Percentiles rank a stretch among this genome's conserved stretches.
These are phyloP conservation scores for Pseudogymnoascus verrucosus DNA, from an alignment of 2,329 filamentous ascomycete species.

Conservation along the genomic window DNA sequence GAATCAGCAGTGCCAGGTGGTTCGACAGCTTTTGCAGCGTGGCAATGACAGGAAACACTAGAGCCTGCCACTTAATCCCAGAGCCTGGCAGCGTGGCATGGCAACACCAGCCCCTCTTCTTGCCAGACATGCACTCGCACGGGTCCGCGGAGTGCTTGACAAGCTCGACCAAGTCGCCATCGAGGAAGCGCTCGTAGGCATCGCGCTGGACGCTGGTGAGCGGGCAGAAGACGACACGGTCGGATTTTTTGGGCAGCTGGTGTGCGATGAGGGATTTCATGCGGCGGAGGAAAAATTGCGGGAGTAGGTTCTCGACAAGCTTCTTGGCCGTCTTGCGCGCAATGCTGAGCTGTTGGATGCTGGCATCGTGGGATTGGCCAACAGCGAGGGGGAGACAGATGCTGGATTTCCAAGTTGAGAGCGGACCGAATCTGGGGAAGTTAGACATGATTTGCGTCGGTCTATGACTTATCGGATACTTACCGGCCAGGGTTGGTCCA, in stretches of 20 bases:
- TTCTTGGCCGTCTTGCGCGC: conserved; percentile 76
- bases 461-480: conserved; percentile 32
- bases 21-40: conserved; percentile 84
- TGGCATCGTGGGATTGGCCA: conserved; percentile 90
- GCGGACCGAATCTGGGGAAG: conserved; percentile 42
- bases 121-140: conserved; percentile 63
- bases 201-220: conserved; percentile 72
- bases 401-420: conserved; percentile 67
- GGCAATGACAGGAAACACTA: conserved; percentile 78
- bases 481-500: conserved; percentile 80
- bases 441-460: conserved; percentile 17
- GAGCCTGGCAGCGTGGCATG: conserved; percentile 43
- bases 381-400: conserved; percentile 75
- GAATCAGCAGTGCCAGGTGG: conserved; percentile 83
- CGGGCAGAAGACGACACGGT: conserved; percentile 90
- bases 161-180: conserved; percentile 58
- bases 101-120: conserved; percentile 78
- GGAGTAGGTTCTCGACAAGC: conserved; percentile 78
- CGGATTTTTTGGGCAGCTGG: conserved; percentile 89
- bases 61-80: conserved; percentile 46
- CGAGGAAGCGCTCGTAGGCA: conserved; percentile 78
- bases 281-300: conserved; percentile 80
- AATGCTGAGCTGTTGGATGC: conserved; percentile 68
- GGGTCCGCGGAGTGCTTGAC: conserved; percentile 59
- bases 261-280: conserved; percentile 90